These are phyloP conservation scores for Cryphonectria japonica DNA, from an alignment of 2,329 filamentous ascomycete genomes.

Conservation along the genomic window DNA sequence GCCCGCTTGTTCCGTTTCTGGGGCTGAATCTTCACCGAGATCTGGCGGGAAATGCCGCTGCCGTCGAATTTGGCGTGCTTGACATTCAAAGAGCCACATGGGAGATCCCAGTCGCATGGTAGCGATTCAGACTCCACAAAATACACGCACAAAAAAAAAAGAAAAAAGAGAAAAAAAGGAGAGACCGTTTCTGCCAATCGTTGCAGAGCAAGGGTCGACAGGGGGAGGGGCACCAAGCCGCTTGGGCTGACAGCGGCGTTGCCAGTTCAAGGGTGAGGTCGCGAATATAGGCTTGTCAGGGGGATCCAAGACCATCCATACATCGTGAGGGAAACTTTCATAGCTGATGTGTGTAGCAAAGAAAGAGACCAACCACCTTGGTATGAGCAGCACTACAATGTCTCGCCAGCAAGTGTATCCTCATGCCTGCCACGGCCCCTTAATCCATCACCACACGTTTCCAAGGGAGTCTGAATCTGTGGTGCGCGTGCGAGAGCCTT, in stretches of 20 bases:
- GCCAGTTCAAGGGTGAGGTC: neutral
- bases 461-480: neutral
- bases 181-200: conserved; percentile 4
- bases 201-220: conserved; percentile 7
- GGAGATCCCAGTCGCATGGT: conserved; percentile 24
- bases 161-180: neutral
- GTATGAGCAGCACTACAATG: neutral
- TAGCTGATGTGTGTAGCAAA: neutral
- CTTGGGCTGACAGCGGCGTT: neutral
- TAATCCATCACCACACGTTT: too few species aligned
- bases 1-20: neutral
- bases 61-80: conserved; percentile 24
- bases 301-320: neutral
- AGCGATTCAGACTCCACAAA: conserved; percentile 17
- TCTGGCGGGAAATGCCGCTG: conserved; percentile 27
- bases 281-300: neutral
- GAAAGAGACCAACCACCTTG: neutral
- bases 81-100: conserved; percentile 17
- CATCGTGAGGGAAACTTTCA: too few species aligned
- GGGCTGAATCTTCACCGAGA: conserved; percentile 15
- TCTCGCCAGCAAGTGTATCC: neutral
- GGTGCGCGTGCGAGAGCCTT: neutral
- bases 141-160: neutral
- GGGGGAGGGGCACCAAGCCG: neutral
- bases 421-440: neutral